Conservation (phyloP, 2,329 filamentous ascomycete species). For the Ascochyta lentis region DNA sequence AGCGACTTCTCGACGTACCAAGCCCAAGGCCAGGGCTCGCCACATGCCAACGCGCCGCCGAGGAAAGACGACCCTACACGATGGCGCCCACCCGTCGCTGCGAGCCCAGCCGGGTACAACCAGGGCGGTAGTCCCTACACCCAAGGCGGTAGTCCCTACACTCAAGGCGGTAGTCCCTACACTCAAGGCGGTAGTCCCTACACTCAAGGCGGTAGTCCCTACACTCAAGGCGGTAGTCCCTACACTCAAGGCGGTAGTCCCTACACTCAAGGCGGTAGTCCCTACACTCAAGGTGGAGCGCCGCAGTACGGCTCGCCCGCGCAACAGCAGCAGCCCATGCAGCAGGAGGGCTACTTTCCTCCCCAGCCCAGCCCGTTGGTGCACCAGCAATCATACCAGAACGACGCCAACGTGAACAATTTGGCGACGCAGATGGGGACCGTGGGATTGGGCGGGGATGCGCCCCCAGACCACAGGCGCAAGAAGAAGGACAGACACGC, state of each 20-base stretch:
- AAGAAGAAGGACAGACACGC: constrained; percentile 97
- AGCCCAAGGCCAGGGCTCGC: constrained; percentile 40
- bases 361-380: constrained; percentile 39
- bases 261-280: constrained; percentile 52
- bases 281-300: constrained; percentile 32
- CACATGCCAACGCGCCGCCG: constrained; percentile 34
- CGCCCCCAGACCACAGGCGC: constrained; percentile 56
- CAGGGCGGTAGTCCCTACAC: constrained; percentile 46
- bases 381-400: constrained; percentile 25
- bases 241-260: constrained; percentile 27
- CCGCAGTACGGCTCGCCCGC: constrained; percentile 41
- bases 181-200: constrained; percentile 41
- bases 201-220: constrained; percentile 49
- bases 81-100: constrained; percentile 52
- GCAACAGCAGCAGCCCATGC: constrained; percentile 33
- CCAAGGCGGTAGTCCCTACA: constrained; percentile 41
- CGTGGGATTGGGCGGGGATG: constrained; percentile 42
- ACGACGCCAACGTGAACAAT: constrained; percentile 44
- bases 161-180: constrained; percentile 48
- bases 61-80: constrained; percentile 41
- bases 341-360: constrained; percentile 53
- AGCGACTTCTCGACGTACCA: constrained; percentile 49
- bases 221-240: constrained; percentile 39
- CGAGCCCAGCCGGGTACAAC: constrained; percentile 54
- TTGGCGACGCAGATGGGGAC: constrained; percentile 38